Percentiles rank a stretch among this genome's conserved stretches.
These are phyloP conservation scores for Talaromyces nanjingensis DNA, from an alignment of 495 filamentous ascomycete species.

Conservation along the genomic window DNA sequence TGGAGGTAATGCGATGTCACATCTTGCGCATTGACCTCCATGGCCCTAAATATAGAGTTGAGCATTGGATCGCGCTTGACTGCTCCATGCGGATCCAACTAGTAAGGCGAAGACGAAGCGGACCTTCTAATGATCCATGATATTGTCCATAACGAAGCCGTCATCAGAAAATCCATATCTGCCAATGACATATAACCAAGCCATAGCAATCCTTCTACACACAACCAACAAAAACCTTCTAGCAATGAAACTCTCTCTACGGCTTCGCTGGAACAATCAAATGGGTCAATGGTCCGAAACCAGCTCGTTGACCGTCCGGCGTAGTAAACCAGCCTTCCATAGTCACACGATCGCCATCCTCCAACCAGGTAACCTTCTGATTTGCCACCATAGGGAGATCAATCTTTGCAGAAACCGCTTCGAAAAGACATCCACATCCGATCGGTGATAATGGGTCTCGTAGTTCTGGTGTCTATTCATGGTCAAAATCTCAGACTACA, in stretches of 20 bases:
- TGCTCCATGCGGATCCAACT: background rate
- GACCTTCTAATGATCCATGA: background rate
- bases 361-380: background rate
- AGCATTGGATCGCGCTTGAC: background rate
- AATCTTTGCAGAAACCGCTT: background rate
- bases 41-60: background rate
- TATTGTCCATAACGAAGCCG: background rate
- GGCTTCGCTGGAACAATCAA: background rate
- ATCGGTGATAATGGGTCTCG: background rate
- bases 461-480: background rate
- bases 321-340: conserved; percentile 4
- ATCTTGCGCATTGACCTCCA: background rate
- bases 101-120: background rate
- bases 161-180: background rate
- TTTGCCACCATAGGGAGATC: background rate
- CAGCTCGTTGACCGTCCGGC: background rate
- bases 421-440: conserved; percentile 2
- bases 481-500: background rate
- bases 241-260: background rate
- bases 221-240: background rate
- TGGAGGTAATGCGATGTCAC: background rate
- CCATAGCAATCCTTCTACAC: background rate
- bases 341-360: background rate
- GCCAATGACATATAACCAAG: background rate
- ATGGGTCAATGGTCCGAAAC: background rate